A percentile compares a stretch with the other conserved stretches of the same genome.
Conservation (phyloP, 2,329 filamentous ascomycete species). For the Clonostachys chloroleuca region DNA sequence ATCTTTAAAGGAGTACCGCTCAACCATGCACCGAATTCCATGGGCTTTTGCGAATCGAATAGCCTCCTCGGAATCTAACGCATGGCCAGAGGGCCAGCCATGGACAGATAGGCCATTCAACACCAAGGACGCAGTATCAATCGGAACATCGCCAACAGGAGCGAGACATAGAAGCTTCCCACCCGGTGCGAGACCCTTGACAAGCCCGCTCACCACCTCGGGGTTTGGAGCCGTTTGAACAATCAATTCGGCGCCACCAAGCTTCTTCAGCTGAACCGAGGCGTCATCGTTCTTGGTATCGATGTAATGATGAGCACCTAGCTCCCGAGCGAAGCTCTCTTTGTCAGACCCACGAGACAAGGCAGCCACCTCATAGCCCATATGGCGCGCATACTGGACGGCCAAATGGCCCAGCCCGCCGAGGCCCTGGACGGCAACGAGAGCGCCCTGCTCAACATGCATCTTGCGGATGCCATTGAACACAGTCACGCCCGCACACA, state of each 20-base stretch:
- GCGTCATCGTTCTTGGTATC: conserved; percentile 48
- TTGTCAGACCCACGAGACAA: conserved; percentile 64
- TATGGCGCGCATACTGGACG: conserved; percentile 69
- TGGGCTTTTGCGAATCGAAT: conserved; percentile 60
- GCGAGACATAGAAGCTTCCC: conserved; percentile 60
- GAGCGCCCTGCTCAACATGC: conserved; percentile 42
- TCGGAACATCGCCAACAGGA: conserved; percentile 36
- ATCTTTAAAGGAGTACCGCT: conserved; percentile 57
- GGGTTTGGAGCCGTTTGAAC: conserved; percentile 60
- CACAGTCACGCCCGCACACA: conserved; percentile 63
- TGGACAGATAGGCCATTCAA: conserved; percentile 53
- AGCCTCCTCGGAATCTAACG: conserved; percentile 61
- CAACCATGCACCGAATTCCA: conserved; percentile 58
- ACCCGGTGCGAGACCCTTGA: conserved; percentile 44
- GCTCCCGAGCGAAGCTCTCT: conserved; percentile 55
- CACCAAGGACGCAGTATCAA: conserved; percentile 37
- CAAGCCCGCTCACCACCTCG: conserved; percentile 44
- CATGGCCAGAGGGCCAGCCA: conserved; percentile 59
- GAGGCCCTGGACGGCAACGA: conserved; percentile 61
- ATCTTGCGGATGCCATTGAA: conserved; percentile 56
- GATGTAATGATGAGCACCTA: conserved; percentile 39
- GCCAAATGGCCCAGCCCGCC: conserved; percentile 75
- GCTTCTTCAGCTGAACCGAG: conserved; percentile 38
- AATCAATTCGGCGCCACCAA: conserved; percentile 60
- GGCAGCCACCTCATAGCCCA: conserved; percentile 71